Evolutionary conservation across 495 filamentous ascomycete genomes (phyloP), one percentile per base, ranked within the genome.

Genomic region (Chaetomidium leptoderma): DNA sequence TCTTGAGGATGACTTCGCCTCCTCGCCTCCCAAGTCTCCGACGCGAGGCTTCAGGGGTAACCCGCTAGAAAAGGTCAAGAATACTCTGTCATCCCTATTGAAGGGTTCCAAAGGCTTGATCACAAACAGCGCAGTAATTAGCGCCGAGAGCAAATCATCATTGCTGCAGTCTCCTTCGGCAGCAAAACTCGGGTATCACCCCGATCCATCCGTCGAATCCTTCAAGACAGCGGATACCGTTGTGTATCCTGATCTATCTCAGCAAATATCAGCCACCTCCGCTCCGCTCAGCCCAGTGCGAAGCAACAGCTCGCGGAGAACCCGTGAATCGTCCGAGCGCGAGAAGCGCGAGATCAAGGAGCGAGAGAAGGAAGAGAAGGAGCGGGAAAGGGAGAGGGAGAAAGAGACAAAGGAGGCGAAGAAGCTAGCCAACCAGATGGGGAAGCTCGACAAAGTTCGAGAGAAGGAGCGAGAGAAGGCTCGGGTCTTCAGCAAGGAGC

Each of bases 21-120:
- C 84, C 7, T 89, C 87, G 10, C 86, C 89, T 5, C 75, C 78
- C 23, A 88, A 86, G 43, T 90, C 89, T 13, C 89, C 89, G 16
- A 75, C 79, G 8, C 82, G 82, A 55, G 81, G 79, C 55, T 81
- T 86, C 63, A 74, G 78, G 50, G 90, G 92, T 57, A 91, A 86
- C 44, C 89, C 90, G 6, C 69, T 95, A 27, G 95, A 89, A 67
- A 88, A 91, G 46, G 91, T 91, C 17, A 96, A 95, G 74, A 87
- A 84, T 61, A 91, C 88, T 67, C 74, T 96, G 33, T 90, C 90
- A 39, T 93, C 91, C 9, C 89, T 95, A 52, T 76, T 96, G 60
- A 89, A 90, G 68, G 87, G 86, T 35, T 91, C 91, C 14, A 91
- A 87, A 66, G 89, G 85, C 17, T 79, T 95, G 42, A 87, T 95